Evolutionary conservation across 108 stramenopile genomes (phyloP), one percentile per base, ranked within the genome.

Genomic region (Cylindrotheca closterium): DNA sequence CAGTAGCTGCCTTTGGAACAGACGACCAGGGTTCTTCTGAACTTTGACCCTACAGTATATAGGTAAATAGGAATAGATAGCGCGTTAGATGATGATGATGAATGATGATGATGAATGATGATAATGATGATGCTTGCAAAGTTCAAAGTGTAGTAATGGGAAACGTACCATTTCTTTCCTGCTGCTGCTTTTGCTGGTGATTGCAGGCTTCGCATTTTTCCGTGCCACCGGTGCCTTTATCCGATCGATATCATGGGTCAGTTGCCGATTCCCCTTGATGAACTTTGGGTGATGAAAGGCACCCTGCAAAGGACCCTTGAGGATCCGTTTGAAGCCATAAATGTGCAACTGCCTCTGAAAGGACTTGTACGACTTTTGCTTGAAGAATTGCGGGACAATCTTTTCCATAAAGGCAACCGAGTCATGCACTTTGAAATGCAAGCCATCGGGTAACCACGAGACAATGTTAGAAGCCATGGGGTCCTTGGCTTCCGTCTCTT

Each of bases 201-300:
- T n/a, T 42, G 37, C 37, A 15, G 37, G 37, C 15, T 42, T 7
- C 37, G 7, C 37, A 10, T 42, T 42, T 42, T 42, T 42, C 37
- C 7, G 37, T 42, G 15, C 37, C 37, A 42, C 37, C 7, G 70
- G 60, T 30, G 61, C 61, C 61, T 71, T 71, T 42, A 61, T 55
- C 27, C 70, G 47, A 7, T 51, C 49, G 24, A 73, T 73, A 7
- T 56, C 33, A 0, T 58, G 64, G 30, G 55, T 30, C 5, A 83
- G 37, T 25, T 79, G 67, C 18, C 67, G 69, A 50, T 73, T 48
- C 29, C 68, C 65, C 24, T 77, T 67, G 19, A 82, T 51, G 70
- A 89, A 89, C 21, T 67, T 67, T 47, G 82, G 84, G 60, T 93
- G 86, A 47, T 80, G 89, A 30, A 88, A 92, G 18, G 70, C 81